These are phyloP conservation scores for Boletus reticulatus DNA, from an alignment of 768 basidiomycete species.

Conservation along the genomic window DNA sequence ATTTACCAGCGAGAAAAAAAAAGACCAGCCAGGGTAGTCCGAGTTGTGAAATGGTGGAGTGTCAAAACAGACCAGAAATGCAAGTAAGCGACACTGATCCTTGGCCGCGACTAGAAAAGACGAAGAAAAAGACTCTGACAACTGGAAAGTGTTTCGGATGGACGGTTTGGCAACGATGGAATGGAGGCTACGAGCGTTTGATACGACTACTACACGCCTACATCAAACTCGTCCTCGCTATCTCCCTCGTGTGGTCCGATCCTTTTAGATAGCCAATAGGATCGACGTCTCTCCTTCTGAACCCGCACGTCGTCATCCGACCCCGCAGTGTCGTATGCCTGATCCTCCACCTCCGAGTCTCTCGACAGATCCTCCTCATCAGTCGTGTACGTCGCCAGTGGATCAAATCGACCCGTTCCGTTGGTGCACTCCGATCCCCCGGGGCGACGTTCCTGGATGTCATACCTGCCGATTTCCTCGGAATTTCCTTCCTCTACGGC, in stretches of 20 bases:
- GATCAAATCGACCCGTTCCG: slow-evolving; percentile 35
- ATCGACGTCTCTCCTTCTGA: slow-evolving; percentile 32
- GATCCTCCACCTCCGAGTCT: slow-evolving; percentile 27
- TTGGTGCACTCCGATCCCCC: slow-evolving; percentile 44
- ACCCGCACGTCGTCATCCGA: slow-evolving; percentile 24
- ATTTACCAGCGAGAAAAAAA: slow-evolving; percentile 21
- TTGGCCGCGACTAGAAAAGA: not conserved
- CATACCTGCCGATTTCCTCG: slow-evolving; percentile 48
- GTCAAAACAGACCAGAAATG: slow-evolving; percentile 9
- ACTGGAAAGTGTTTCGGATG: too few species aligned
- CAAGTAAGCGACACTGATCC: slow-evolving; percentile 13
- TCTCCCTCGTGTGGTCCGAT: slow-evolving; percentile 31
- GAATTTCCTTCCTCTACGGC: slow-evolving; percentile 2
- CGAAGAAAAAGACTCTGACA: not conserved
- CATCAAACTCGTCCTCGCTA: not conserved
- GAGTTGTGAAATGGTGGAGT: slow-evolving; percentile 6
- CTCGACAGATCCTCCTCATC: slow-evolving; percentile 40
- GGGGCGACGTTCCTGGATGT: slow-evolving; percentile 47
- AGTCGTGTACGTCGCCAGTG: slow-evolving; percentile 48
- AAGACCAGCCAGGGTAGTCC: slow-evolving; percentile 21
- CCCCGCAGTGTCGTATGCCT: slow-evolving; percentile 19
- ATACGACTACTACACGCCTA: not conserved
- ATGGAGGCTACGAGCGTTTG: not conserved
- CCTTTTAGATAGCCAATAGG: slow-evolving; percentile 61
- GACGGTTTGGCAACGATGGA: too few species aligned